Evolutionary conservation across 352 stramenopile genomes (phyloP).

Genomic region (Phytophthora cactorum): DNA sequence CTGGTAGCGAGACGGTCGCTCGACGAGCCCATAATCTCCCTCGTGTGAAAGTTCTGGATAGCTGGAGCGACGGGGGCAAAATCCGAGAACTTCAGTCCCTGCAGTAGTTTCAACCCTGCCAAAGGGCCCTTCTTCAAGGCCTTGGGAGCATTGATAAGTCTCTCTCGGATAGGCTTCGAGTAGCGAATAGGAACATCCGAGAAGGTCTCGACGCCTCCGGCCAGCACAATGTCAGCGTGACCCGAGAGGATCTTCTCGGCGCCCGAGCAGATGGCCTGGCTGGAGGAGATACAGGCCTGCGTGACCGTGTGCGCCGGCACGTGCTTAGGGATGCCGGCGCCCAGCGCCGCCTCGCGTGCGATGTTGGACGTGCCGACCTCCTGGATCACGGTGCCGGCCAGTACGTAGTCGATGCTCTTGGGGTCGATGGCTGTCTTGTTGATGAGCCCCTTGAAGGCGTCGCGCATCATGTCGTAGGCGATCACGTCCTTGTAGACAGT

Average conservation of each 20-base stretch:
- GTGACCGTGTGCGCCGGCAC: conserved; percentile 97
- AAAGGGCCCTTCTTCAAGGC: conserved; percentile 95
- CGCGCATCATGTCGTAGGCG: conserved; percentile 96
- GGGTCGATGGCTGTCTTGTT: conserved; percentile 96
- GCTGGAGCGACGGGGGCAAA: conserved; percentile 94
- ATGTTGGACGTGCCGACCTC: conserved; percentile 99
- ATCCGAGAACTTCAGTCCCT: conserved; percentile 94
- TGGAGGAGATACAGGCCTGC: conserved; percentile 97
- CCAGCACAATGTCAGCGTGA: conserved; percentile 95
- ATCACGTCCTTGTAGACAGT: conserved; percentile 98
- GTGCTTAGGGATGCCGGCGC: conserved; percentile 94
- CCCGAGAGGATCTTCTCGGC: conserved; percentile 97
- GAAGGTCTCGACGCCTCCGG: conserved; percentile 97
- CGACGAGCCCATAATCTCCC: conserved; percentile 98
- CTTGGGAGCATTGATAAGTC: conserved; percentile 90
- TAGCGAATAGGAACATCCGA: conserved; percentile 98
- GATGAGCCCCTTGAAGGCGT: conserved; percentile 96
- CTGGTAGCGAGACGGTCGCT: conserved; percentile 93
- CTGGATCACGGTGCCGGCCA: conserved; percentile 97
- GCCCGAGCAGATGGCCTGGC: conserved; percentile 93
- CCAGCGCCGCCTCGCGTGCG: conserved; percentile 95
- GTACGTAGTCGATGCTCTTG: conserved; percentile 96
- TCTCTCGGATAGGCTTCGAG: conserved; percentile 86
- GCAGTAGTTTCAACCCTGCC: conserved; percentile 91
- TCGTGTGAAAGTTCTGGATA: conserved; percentile 99